phyloP scores from a whole-genome alignment of 78 protist species.

The Isochrysis galbana region DNA sequence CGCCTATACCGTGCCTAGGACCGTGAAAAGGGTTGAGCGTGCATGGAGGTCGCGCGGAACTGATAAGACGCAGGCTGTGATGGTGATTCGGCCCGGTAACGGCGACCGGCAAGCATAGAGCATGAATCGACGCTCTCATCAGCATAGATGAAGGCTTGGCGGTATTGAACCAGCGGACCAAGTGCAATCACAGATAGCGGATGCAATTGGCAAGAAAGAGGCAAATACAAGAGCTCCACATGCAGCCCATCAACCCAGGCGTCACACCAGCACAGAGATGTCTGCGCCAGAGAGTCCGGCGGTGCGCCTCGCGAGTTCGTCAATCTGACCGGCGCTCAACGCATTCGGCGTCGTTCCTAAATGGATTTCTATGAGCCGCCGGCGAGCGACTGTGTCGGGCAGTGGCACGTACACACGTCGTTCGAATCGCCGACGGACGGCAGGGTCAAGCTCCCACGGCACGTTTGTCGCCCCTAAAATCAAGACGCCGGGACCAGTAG shows the following conservation, averaged over 20 bases:
- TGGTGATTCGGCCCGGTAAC: no score
- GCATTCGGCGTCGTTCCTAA: slow-evolving; percentile 81
- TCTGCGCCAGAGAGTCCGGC: slow-evolving; percentile 86
- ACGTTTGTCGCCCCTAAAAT: slow-evolving; percentile 99
- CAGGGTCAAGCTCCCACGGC: slow-evolving; percentile 88
- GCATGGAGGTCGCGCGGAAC: no score
- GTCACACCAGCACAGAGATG: slow-evolving; percentile 79
- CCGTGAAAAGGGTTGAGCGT: no score
- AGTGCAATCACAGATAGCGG: no score
- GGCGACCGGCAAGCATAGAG: no score
- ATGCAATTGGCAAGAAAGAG: no score
- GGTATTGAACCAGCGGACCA: no score
- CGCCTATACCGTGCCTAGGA: no score
- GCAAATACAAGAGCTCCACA: no score
- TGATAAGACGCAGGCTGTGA: no score
- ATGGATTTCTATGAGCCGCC: slow-evolving; percentile 78
- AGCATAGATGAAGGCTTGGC: no score
- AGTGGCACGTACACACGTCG: slow-evolving; percentile 88
- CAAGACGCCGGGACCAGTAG: slow-evolving; percentile 86
- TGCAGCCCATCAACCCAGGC: slow-evolving; percentile 84
- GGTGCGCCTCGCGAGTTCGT: slow-evolving; percentile 69
- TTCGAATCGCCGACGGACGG: slow-evolving; percentile 84
- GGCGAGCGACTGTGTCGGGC: slow-evolving; percentile 83
- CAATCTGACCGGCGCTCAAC: slow-evolving; percentile 51
- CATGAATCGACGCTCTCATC: neutral